Evolutionary conservation across 345 rosid species (phyloP).

Genomic region (Eucalyptus grandis): DNA sequence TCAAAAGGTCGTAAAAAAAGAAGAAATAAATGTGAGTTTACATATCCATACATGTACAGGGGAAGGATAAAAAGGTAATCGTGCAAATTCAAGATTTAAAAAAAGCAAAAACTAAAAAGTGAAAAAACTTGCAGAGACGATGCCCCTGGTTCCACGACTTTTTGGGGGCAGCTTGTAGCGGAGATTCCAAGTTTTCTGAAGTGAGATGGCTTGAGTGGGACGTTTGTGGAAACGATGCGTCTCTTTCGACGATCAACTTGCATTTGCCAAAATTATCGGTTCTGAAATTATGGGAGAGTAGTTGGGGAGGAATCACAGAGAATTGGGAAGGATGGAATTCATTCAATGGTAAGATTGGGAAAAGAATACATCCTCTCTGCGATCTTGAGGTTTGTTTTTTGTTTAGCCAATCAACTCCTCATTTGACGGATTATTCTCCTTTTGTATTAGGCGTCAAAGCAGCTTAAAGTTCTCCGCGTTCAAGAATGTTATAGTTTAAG

Average conservation of each 20-base stretch:
- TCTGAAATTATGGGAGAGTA: fast-evolving
- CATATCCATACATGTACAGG: fast-evolving
- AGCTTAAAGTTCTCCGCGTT: fast-evolving
- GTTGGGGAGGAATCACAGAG: too few relatives aligned
- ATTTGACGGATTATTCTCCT: fast-evolving
- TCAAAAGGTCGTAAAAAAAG: too few relatives aligned
- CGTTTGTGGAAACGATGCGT: fast-evolving
- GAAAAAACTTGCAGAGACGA: too few relatives aligned
- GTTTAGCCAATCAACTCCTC: fast-evolving
- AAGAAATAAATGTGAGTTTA: too few relatives aligned
- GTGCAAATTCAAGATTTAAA: too few relatives aligned
- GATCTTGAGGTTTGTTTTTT: fast-evolving
- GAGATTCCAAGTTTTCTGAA: fast-evolving
- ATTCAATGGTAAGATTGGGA: fast-evolving
- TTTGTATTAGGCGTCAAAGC: too few relatives aligned
- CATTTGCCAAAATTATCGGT: fast-evolving
- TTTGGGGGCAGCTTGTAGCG: fast-evolving
- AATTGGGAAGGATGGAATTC: too few relatives aligned
- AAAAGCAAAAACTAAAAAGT: too few relatives aligned
- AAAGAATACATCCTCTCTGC: fast-evolving
- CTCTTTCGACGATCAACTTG: too few relatives aligned
- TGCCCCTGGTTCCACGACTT: too few relatives aligned
- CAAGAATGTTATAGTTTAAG: fast-evolving
- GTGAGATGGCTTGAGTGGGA: fast-evolving
- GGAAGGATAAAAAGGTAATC: too few relatives aligned